These are phyloP conservation scores for Thielaviopsis ethacetica DNA, from an alignment of 2,329 filamentous ascomycete species.

Conservation along the genomic window DNA sequence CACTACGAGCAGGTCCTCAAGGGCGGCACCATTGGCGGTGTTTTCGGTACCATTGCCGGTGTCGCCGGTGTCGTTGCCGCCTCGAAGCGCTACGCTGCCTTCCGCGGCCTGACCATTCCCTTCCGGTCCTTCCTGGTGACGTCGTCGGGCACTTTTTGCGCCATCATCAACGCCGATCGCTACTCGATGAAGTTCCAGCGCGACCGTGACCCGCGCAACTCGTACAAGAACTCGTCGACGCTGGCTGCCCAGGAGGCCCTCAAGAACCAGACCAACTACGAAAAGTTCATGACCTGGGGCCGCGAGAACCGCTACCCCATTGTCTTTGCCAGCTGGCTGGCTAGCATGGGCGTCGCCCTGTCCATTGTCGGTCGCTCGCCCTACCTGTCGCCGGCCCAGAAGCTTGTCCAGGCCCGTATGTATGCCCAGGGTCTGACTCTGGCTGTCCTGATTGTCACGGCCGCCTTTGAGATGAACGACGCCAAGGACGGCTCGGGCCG, in stretches of 20 bases:
- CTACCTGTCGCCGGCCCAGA: conserved; percentile 60
- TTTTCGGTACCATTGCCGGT: conserved; percentile 51
- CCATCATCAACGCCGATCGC: conserved; percentile 80
- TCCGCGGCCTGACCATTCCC: conserved; percentile 69
- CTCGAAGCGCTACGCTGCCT: conserved; percentile 54
- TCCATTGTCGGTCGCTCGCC: conserved; percentile 62
- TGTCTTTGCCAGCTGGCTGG: conserved; percentile 67
- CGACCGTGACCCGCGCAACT: conserved; percentile 47
- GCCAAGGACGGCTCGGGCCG: conserved; percentile 57
- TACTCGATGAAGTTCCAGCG: conserved; percentile 47
- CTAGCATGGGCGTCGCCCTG: conserved; percentile 60
- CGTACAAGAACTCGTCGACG: conserved; percentile 48
- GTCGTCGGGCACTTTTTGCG: conserved; percentile 64
- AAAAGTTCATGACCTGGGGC: conserved; percentile 57
- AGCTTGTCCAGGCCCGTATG: conserved; percentile 85
- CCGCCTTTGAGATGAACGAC: conserved; percentile 67
- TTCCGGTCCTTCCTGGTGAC: conserved; percentile 84
- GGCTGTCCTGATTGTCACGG: conserved; percentile 65
- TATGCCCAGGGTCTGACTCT: conserved; percentile 85
- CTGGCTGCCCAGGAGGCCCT: conserved; percentile 38
- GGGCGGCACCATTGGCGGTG: conserved; percentile 61
- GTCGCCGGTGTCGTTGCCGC: conserved; percentile 50
- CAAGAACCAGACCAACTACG: conserved; percentile 35
- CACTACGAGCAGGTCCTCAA: conserved; percentile 72
- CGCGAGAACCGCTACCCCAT: conserved; percentile 72